Evolutionary conservation across 495 filamentous ascomycete species (phyloP).

Genomic region (Aspergillus wentii): DNA sequence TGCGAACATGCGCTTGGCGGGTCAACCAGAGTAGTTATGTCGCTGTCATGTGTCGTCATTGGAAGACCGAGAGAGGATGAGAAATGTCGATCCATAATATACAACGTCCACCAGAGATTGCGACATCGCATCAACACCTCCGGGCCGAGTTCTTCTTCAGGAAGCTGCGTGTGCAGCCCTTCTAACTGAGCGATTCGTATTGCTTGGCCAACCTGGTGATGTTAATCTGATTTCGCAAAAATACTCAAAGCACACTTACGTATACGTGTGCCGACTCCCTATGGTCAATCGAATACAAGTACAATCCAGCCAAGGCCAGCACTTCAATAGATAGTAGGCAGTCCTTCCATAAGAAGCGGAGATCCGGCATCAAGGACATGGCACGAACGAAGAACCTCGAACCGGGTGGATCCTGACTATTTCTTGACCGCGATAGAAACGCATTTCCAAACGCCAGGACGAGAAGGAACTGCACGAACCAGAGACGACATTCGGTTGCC

Average conservation of each 20-base stretch:
- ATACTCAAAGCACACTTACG: constrained; percentile 14
- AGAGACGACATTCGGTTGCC: constrained; percentile 19
- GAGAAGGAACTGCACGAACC: constrained; percentile 35
- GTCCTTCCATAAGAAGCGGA: constrained; percentile 20
- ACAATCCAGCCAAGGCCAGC: constrained; percentile 29
- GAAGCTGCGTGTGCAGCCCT: constrained; percentile 33
- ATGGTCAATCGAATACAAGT: constrained; percentile 31
- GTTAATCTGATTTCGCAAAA: neutral
- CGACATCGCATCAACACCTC: constrained; percentile 24
- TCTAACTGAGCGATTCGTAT: constrained; percentile 32
- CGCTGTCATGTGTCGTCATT: constrained; percentile 26
- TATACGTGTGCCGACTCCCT: constrained; percentile 26
- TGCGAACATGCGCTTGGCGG: constrained; percentile 11
- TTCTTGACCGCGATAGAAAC: constrained; percentile 22
- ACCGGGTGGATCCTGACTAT: constrained; percentile 20
- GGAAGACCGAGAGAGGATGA: constrained; percentile 32
- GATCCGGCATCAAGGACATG: constrained; percentile 33
- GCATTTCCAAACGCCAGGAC: constrained; percentile 36
- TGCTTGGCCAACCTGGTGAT: constrained; percentile 29
- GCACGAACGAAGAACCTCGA: constrained; percentile 31
- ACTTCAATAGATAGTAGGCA: constrained; percentile 28
- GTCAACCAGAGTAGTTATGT: constrained; percentile 26
- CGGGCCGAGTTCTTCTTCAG: constrained; percentile 21
- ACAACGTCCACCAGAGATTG: constrained; percentile 36
- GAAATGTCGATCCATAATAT: constrained; percentile 32